A percentile compares a stretch with the other conserved stretches of the same genome.
Evolutionary conservation across 2,329 filamentous ascomycete genomes (phyloP).

Genomic region (Colletotrichum spaethianum): DNA sequence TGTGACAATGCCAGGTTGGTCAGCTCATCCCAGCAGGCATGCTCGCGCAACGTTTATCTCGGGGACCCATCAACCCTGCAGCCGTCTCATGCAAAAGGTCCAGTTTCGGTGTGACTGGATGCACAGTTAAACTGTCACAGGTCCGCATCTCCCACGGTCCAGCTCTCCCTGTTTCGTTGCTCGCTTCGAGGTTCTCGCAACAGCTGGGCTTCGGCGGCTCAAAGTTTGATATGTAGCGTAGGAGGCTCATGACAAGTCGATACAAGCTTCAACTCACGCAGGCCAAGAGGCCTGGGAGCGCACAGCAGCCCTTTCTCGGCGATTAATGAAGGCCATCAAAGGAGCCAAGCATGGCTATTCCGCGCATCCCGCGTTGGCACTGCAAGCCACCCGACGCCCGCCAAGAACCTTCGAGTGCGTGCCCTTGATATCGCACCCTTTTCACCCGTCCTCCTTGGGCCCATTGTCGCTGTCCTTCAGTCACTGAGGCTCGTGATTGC

Average conservation of each 20-base stretch:
- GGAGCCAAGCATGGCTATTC: conserved; percentile 22
- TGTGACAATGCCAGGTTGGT: conserved; percentile 5
- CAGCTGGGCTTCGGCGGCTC: neutral
- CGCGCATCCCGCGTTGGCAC: conserved; percentile 32
- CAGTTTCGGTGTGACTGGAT: neutral
- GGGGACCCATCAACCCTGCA: conserved; percentile 20
- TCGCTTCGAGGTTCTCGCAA: neutral
- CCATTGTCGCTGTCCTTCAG: neutral
- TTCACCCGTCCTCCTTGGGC: neutral
- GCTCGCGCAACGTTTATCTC: conserved; percentile 12
- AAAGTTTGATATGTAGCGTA: neutral
- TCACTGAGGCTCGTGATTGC: neutral
- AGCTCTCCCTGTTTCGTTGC: neutral
- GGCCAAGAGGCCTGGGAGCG: neutral
- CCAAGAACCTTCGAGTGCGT: conserved; percentile 19
- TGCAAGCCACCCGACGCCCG: conserved; percentile 38
- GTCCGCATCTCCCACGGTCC: neutral
- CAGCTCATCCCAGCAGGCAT: conserved; percentile 1
- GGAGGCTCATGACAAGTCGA: neutral
- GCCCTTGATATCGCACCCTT: neutral
- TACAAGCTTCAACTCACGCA: conserved; percentile 15
- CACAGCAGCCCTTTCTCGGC: neutral
- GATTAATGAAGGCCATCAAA: neutral
- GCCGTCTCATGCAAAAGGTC: neutral
- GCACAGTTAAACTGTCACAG: neutral